phyloP scores from a whole-genome alignment of 495 filamentous ascomycete species.

The Haplographium delicatum region DNA sequence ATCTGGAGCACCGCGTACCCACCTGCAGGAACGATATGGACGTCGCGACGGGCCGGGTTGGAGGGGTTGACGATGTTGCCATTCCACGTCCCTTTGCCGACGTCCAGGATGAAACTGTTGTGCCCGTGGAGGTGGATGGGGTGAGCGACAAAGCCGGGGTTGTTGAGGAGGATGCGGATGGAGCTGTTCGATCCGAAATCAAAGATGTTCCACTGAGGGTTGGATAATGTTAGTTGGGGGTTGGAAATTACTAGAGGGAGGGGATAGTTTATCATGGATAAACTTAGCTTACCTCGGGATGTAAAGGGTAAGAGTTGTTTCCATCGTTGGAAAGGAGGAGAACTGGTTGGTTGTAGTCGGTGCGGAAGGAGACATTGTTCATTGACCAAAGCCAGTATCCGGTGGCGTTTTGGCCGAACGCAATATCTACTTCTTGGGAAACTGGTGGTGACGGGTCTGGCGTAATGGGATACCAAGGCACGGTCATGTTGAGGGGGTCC shows the following conservation, averaged over 20 bases:
- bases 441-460: conserved; percentile 32
- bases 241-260: background rate
- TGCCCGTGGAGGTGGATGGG: conserved; percentile 53
- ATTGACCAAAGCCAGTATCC: conserved; percentile 48
- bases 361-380: conserved; percentile 49
- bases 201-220: conserved; percentile 51
- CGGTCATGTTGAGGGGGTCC: conserved; percentile 8
- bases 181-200: conserved; percentile 45
- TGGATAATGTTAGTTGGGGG: no score
- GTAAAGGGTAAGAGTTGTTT: conserved; percentile 40
- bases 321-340: conserved; percentile 46
- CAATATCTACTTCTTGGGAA: conserved; percentile 42
- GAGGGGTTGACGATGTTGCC: conserved; percentile 31
- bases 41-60: conserved; percentile 55
- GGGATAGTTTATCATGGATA: background rate
- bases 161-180: conserved; percentile 51
- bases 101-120: conserved; percentile 49
- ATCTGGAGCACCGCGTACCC: conserved; percentile 49
- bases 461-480: conserved; percentile 10
- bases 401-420: conserved; percentile 42
- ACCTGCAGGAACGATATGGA: conserved; percentile 38
- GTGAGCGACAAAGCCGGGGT: conserved; percentile 41
- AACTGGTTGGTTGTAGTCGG: conserved; percentile 56
- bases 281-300: background rate
- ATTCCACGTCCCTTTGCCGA: conserved; percentile 33